Base-by-base conservation (phyloP, 148 eudicot genomes). In the Persicaria tinctoria region DNA sequence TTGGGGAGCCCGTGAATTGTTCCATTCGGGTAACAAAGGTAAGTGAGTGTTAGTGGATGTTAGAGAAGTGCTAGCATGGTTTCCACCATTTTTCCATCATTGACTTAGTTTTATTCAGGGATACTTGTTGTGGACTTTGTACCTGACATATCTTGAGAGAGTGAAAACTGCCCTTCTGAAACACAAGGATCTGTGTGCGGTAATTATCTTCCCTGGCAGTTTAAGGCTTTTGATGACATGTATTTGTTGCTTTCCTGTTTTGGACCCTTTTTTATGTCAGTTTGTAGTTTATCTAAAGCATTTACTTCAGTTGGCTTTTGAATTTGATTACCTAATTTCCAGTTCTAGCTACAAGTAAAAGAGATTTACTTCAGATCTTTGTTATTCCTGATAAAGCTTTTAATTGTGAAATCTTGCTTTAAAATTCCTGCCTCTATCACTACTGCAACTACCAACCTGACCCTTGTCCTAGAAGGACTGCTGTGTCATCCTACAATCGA, bases 1-100 rank as follows among this genome's bases (percentile, higher is more conserved):
- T 70, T 94, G 98, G 98, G 92, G 90, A 60, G 97, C 98, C 4
- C 97, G 97, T 79, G 80, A 89, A 55, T 87, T 94, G 47, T 85
- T 79, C 79, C 72, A 68, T 78, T 79, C 91, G 78, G 80, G 75
- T 75, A 90, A 91, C 74, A 85, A 81, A 82, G 97, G 97, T 87
- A 49, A 75, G 38, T 1, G 47, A 51, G 20, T 59, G 38, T 59
- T 7, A 8, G 8, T 27, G 44, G 5, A 60, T 60, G 44, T 60
- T 60, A 60, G 7, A 32, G 9, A 20, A 20, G 23, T 20, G 23
- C 38, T 20, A 11, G 47, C 46, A 11, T 41, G 8, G 5, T 13
- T 64, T 41, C 16, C 12, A 64, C 17, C n/a, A 38, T 38, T 64
- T 13, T 64, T 13, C 47, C 38, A n/a, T 41, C 18, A 41, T 12